Conservation (phyloP, 1,139 yeast species). For the Groenewaldozyma sp. region DNA sequence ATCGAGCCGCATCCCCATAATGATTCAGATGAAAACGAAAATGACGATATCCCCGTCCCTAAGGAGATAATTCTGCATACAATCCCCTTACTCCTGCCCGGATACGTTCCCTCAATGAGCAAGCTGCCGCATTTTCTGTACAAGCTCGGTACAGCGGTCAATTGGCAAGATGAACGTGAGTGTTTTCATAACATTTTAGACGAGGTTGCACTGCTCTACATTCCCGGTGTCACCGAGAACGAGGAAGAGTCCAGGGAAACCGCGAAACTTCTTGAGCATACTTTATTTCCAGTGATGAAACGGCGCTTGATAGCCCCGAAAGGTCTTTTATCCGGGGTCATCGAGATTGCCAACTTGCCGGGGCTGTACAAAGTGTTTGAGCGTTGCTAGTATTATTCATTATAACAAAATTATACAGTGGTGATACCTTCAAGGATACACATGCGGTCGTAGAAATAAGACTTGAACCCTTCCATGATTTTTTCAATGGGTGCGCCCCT, state of each 20-base stretch:
- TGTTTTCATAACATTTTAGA: conserved; percentile 58
- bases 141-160: conserved; percentile 46
- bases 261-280: conserved; percentile 39
- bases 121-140: conserved; percentile 63
- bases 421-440: conserved; percentile 17
- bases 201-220: conserved; percentile 64
- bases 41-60: conserved; percentile 5
- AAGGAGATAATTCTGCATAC: conserved; percentile 23
- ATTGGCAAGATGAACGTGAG: conserved; percentile 56
- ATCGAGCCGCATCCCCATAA: neutral
- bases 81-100: conserved; percentile 61
- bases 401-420: conserved; percentile 2
- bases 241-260: conserved; percentile 9
- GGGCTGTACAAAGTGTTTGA: conserved; percentile 89
- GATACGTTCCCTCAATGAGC: conserved; percentile 50
- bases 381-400: conserved; percentile 47
- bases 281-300: conserved; percentile 59
- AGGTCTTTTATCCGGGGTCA: conserved; percentile 42
- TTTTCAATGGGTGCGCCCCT: neutral
- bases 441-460: conserved; percentile 23
- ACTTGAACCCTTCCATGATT: conserved; percentile 18
- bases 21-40: neutral
- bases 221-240: conserved; percentile 48
- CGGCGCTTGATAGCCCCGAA: conserved; percentile 58
- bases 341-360: conserved; percentile 86